Conservation (phyloP, 2,329 filamentous ascomycete species). For the Trichoderma afroharzianum region DNA sequence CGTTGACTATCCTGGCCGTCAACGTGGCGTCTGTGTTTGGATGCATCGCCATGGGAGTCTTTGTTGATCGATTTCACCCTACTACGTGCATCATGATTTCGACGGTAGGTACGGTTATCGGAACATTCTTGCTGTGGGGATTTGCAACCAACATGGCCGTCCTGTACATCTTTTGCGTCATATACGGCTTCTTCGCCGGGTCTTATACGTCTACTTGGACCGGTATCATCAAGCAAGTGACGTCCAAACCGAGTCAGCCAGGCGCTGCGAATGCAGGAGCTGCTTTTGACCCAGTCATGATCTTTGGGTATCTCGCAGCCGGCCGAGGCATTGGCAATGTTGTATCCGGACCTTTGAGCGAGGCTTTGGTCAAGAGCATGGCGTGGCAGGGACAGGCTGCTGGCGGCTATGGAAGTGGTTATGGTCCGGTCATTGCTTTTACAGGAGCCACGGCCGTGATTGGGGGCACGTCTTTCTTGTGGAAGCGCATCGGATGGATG, state of each 20-base stretch:
- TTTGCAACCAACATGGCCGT: slow-evolving; percentile 45
- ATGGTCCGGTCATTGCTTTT: slow-evolving; percentile 34
- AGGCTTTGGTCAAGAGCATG: slow-evolving; percentile 44
- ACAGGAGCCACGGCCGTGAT: slow-evolving; percentile 32
- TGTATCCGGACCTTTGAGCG: slow-evolving; percentile 53
- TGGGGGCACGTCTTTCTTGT: slow-evolving; percentile 32
- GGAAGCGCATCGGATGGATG: slow-evolving; percentile 33
- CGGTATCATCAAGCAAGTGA: slow-evolving; percentile 43
- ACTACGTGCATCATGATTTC: slow-evolving; percentile 51
- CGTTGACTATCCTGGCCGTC: slow-evolving; percentile 51
- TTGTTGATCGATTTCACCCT: slow-evolving; percentile 48
- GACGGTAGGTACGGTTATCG: slow-evolving; percentile 49
- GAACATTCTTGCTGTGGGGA: slow-evolving; percentile 58
- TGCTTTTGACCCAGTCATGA: slow-evolving; percentile 46
- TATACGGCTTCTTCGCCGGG: slow-evolving; percentile 60
- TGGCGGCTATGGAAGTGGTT: slow-evolving; percentile 33
- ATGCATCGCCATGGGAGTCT: slow-evolving; percentile 50
- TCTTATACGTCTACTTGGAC: slow-evolving; percentile 59
- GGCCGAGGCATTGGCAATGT: slow-evolving; percentile 61
- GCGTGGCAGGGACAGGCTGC: slow-evolving; percentile 38
- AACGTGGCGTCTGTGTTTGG: slow-evolving; percentile 55
- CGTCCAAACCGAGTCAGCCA: slow-evolving; percentile 15
- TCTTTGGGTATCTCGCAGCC: slow-evolving; percentile 55
- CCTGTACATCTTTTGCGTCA: slow-evolving; percentile 53
- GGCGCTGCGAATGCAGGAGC: slow-evolving; percentile 15